Evolutionary conservation across 345 rosid genomes (phyloP).

Genomic region (Heritiera fomes): DNA sequence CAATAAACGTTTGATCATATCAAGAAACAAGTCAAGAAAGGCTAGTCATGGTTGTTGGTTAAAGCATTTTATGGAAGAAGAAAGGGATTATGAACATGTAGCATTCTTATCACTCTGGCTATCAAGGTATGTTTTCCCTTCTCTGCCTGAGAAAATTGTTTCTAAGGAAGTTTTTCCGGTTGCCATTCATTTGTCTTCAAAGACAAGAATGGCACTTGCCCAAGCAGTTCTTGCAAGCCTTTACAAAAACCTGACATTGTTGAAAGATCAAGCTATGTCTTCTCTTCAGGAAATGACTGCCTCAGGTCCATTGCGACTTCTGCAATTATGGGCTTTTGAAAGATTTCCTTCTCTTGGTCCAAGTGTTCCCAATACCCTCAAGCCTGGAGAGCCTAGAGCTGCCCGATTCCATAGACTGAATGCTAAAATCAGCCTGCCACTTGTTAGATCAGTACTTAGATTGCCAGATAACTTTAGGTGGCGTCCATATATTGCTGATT

Average conservation of each 20-base stretch:
- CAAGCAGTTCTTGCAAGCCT: slow-evolving; percentile 22
- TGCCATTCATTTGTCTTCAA: not conserved
- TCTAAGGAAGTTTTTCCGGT: not conserved
- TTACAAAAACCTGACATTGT: not conserved
- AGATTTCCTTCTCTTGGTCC: slow-evolving; percentile 3
- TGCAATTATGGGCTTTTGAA: slow-evolving; percentile 6
- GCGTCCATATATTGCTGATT: slow-evolving; percentile 6
- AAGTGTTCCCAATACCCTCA: not conserved
- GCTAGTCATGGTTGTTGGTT: not conserved
- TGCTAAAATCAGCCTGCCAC: not conserved
- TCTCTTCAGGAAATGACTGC: not conserved
- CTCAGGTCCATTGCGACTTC: not conserved
- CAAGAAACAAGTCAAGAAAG: not conserved
- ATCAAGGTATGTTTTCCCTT: slow-evolving; percentile 22
- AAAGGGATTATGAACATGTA: not conserved
- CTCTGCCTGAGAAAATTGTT: not conserved
- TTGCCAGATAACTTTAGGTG: slow-evolving; percentile 14
- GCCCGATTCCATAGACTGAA: not conserved
- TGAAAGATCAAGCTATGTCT: not conserved
- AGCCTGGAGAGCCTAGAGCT: slow-evolving; percentile 22
- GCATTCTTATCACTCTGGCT: slow-evolving; percentile 23
- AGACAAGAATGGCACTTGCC: slow-evolving; percentile 1
- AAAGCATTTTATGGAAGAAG: slow-evolving; percentile 11
- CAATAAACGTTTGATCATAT: not conserved
- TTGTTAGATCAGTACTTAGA: slow-evolving; percentile 17